phyloP scores from a whole-genome alignment of 306 rosid species.

The Corylus avellana region DNA sequence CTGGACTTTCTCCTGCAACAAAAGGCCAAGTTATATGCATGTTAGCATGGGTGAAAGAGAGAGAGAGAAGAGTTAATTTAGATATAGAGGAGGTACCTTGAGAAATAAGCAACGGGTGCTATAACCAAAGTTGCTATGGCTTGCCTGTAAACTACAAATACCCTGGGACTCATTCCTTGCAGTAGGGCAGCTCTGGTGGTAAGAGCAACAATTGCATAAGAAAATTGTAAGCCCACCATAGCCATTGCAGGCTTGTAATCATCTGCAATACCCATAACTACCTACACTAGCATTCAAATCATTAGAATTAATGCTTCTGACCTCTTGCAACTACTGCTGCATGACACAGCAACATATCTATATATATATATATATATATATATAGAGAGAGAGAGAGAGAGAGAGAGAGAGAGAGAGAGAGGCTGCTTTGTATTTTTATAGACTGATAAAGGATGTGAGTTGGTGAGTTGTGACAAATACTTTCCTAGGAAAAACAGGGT shows the following conservation, averaged over 20 bases:
- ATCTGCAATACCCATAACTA: slow-evolving; percentile 28
- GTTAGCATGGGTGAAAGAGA: neutral
- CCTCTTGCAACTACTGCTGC: neutral
- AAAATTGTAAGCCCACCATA: slow-evolving; percentile 44
- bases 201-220: slow-evolving; percentile 39
- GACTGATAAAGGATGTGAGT: too few species aligned
- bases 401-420: neutral
- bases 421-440: too few species aligned
- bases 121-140: slow-evolving; percentile 51
- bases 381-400: neutral
- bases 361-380: too few species aligned
- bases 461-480: too few species aligned
- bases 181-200: slow-evolving; percentile 38
- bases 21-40: neutral
- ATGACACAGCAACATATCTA: neutral
- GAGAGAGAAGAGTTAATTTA: too few species aligned
- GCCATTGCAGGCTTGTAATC: slow-evolving; percentile 42
- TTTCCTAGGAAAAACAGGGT: too few species aligned
- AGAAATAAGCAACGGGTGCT: slow-evolving; percentile 46
- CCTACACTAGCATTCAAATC: neutral
- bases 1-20: slow-evolving; percentile 39
- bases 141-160: slow-evolving; percentile 49
- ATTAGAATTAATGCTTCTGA: neutral
- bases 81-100: slow-evolving; percentile 24
- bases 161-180: slow-evolving; percentile 60